These are phyloP conservation scores for Candida qinlingensis DNA, from an alignment of 805 yeast genomes.

Conservation along the genomic window DNA sequence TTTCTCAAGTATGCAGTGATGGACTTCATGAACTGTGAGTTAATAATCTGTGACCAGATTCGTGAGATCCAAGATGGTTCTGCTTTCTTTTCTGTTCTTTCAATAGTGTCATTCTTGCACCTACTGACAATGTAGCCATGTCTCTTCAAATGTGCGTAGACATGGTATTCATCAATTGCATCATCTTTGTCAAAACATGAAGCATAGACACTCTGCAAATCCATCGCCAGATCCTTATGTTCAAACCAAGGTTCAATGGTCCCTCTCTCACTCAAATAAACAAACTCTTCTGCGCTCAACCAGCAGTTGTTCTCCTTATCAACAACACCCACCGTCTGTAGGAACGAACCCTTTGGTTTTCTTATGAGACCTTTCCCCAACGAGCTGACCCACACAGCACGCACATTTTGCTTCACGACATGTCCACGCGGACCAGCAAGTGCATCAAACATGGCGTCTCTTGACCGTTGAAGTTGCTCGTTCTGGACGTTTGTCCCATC, in stretches of 20 bases:
- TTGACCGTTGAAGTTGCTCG: constrained; percentile 42
- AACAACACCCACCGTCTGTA: constrained; percentile 65
- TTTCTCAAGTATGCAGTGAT: not conserved
- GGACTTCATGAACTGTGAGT: not conserved
- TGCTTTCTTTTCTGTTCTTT: not conserved
- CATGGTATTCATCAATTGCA: constrained; percentile 52
- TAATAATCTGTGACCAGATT: not conserved
- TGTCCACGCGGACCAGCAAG: constrained; percentile 45
- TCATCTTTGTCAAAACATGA: constrained; percentile 37
- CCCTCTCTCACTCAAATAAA: constrained; percentile 82
- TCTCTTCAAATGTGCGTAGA: constrained; percentile 69
- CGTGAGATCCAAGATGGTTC: not conserved
- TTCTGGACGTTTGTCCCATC: constrained; percentile 60
- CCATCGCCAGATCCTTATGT: constrained; percentile 36
- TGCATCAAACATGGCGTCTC: constrained; percentile 70
- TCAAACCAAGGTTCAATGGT: constrained; percentile 39
- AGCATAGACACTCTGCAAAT: constrained; percentile 61
- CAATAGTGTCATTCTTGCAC: constrained; percentile 8
- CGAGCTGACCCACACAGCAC: constrained; percentile 41
- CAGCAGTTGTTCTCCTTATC: constrained; percentile 43
- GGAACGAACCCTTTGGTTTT: constrained; percentile 65
- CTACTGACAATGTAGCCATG: constrained; percentile 65
- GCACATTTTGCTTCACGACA: constrained; percentile 41
- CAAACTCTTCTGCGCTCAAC: constrained; percentile 61
- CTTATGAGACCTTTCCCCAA: constrained; percentile 32